A percentile compares a stretch with the other conserved stretches of the same genome.
These are phyloP conservation scores for Lithocarpus polystachyus DNA, from an alignment of 306 rosid species.

Conservation along the genomic window DNA sequence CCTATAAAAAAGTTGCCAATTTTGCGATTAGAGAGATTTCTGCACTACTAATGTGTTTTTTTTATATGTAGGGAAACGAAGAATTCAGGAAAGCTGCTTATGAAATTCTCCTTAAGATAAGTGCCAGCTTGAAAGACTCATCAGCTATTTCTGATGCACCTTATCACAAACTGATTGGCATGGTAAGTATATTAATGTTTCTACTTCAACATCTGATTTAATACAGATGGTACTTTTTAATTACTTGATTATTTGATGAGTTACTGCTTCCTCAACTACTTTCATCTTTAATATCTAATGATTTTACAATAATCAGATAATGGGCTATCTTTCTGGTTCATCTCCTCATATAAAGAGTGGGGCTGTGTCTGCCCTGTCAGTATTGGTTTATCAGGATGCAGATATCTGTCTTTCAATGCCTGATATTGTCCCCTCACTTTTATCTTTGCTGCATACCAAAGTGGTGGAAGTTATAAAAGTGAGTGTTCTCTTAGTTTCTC, in stretches of 20 bases:
- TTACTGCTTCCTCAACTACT: not conserved
- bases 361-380: constrained; percentile 87
- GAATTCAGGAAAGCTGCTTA: constrained; percentile 77
- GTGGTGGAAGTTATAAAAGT: constrained; percentile 81
- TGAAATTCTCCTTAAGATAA: constrained; percentile 59
- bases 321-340: constrained; percentile 88
- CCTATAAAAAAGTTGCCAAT: not conserved
- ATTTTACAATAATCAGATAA: constrained; percentile 49
- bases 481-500: constrained; percentile 25
- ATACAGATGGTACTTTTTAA: not conserved
- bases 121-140: constrained; percentile 61
- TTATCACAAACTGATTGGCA: constrained; percentile 65
- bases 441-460: constrained; percentile 75
- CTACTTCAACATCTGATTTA: not conserved
- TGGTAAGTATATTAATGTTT: constrained; percentile 54
- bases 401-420: constrained; percentile 57
- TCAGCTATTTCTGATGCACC: constrained; percentile 44
- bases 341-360: constrained; percentile 93
- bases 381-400: constrained; percentile 67
- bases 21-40: constrained; percentile 11
- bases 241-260: not conserved
- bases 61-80: constrained; percentile 58
- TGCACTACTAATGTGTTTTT: constrained; percentile 15
- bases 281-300: not conserved
- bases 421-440: constrained; percentile 70